phyloP scores from a whole-genome alignment of 1,139 yeast species.

The Candida sojae region DNA sequence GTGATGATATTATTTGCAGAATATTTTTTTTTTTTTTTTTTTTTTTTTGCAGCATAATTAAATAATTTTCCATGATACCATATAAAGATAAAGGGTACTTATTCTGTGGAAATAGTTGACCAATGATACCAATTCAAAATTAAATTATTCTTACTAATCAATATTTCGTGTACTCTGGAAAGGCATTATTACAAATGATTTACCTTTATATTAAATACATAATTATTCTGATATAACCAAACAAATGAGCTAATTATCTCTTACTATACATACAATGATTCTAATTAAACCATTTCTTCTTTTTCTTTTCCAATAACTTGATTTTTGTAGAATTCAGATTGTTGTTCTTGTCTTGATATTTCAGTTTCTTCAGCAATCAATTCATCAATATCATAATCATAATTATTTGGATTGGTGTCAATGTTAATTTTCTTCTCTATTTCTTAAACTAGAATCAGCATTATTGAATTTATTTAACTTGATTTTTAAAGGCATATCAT shows the following conservation, averaged over 20 bases:
- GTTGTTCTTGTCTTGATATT: constrained; percentile 21
- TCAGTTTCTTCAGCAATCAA: constrained; percentile 31
- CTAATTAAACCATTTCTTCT: constrained; percentile 30
- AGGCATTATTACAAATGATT: too few relatives aligned
- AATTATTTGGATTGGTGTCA: constrained; percentile 37
- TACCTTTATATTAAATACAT: too few relatives aligned
- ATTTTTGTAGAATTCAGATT: constrained; percentile 26
- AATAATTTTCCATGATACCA: background rate
- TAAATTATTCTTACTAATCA: too few relatives aligned
- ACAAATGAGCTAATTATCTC: background rate
- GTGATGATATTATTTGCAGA: too few relatives aligned
- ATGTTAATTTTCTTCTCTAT: constrained; percentile 31
- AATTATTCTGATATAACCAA: background rate
- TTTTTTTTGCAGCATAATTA: constrained; percentile 7
- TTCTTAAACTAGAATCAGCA: constrained; percentile 18
- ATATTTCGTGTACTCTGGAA: too few relatives aligned
- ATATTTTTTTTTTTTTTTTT: background rate
- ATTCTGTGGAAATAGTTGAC: too few relatives aligned
- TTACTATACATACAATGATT: background rate
- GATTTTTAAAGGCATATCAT: constrained; percentile 42
- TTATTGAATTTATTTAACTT: constrained; percentile 25
- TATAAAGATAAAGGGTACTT: too few relatives aligned
- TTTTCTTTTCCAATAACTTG: constrained; percentile 31
- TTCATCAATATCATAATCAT: constrained; percentile 33
- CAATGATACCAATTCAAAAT: too few relatives aligned